Base-by-base conservation (phyloP, 139 green algal genomes). In the Chlorella ohadii region DNA sequence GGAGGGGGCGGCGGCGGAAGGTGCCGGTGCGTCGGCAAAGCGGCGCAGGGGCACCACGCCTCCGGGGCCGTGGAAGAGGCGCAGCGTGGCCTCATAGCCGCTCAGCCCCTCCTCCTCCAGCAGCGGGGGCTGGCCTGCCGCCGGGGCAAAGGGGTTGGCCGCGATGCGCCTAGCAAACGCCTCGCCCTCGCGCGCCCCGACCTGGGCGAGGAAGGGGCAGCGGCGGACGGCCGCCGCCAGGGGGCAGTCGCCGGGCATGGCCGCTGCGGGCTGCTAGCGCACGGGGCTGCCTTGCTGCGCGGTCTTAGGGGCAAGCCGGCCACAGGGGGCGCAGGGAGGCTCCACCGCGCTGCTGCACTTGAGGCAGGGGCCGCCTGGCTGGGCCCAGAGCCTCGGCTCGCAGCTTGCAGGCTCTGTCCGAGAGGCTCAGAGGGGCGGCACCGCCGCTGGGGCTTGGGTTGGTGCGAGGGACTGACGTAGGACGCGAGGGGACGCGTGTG, bases 131-230 rank as follows among this genome's bases (percentile, higher is more conserved):
- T 67, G 59, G 13, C 78, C 47, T 13, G 27, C 28, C 33, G 86
- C 86, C 25, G 55, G 19, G 6, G 55, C 33, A 56, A 89, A 85
- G 17, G 87, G 87, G 51, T 84, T 79, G 17, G 71, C 38, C 13
- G 88, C 88, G 16, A 91, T 56, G 13, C 47, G 59, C 39, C 55
- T 61, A 2, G 88, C 86, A 64, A 70, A 87, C 0, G 66, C 59
- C 41, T 91, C 82, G 28, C 88, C 88, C 41, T 91, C 33, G 27
- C n/a, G 33, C 17, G 76, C 75, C 25, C 33, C 44, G 0, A 90
- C 72, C 38, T 33, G 27, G 38, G 75, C 31, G 57, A 91, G 76
- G 72, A 91, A 91, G 17, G 88, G 88, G 65, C 88, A 91, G 41
- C 39, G 51, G 31, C 28, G 22, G 36, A 91, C 66, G 2, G 86